Base-by-base conservation (phyloP, 345 rosid species). In the Heritiera fomes region DNA sequence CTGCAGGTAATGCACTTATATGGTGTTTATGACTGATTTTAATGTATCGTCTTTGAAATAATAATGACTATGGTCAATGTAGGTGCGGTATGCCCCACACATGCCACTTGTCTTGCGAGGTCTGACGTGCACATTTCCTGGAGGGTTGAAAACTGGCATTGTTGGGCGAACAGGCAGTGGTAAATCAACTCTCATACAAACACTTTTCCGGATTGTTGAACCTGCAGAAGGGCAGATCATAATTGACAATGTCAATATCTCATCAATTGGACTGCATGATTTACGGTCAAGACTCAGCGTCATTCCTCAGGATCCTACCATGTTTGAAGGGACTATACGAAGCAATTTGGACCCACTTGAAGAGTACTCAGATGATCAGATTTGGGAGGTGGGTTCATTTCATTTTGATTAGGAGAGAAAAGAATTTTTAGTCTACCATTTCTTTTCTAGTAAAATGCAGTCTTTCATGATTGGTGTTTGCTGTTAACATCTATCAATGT, bases 111-210 rank as follows among this genome's bases (percentile, higher is more conserved):
- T 90, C 34, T 67, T 88, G 73, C 86, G 71, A 75, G 89, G 91
- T 18, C 45, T 90, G 74, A 76, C 88, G 1, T 89, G 94, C 82
- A 89, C 80, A 17, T 87, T 87, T 43, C 73, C 75, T 0, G 92
- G 90, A 78, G 91, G 89, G 12, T 61, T 80, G 67, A 87, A 83
- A 85, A 87, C 87, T 1, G 94, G 92, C 50, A 86, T 87, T 45
- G 92, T 87, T 32, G 94, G 94, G 43, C 85, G 94, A 84, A 90
- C 94, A 11, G 92, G 94, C 53, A 85, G 92, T 59, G 92, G 90
- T 8, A 91, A 91, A 81, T 80, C 93, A 34, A 90, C 93, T 75
- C 90, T 90, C 7, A 87, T 89, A 10, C 93, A 91, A 74, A 78
- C 94, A 28, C 85, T 90, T 8, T 89, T 90, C 64, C 83, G 92